These are phyloP conservation scores for Proliferodiscus dingleyae DNA, from an alignment of 2,329 filamentous ascomycete species.

Conservation along the genomic window DNA sequence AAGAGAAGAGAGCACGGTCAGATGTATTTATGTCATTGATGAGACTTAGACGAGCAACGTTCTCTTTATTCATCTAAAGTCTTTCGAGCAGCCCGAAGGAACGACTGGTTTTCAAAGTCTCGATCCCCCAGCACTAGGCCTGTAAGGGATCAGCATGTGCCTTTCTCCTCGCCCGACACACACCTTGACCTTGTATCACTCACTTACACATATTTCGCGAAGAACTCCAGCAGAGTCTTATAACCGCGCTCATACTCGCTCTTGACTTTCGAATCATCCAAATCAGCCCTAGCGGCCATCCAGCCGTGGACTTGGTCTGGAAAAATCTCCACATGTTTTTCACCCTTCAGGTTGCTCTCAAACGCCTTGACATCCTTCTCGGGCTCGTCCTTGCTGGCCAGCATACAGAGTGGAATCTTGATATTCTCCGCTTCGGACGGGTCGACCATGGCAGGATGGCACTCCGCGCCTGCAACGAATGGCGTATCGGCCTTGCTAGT, in stretches of 20 bases:
- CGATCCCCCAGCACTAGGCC: too few relatives aligned
- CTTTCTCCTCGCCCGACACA: too few relatives aligned
- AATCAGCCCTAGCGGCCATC: slow-evolving; percentile 50
- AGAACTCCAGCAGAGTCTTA: slow-evolving; percentile 39
- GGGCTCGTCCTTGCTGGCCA: slow-evolving; percentile 63
- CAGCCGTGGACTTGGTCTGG: slow-evolving; percentile 50
- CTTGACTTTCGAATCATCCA: slow-evolving; percentile 41
- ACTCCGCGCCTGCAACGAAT: slow-evolving; percentile 49
- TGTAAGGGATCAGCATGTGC: not conserved
- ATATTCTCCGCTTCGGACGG: slow-evolving; percentile 54
- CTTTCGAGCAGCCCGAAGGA: too few relatives aligned
- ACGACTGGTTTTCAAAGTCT: too few relatives aligned
- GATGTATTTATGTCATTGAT: not conserved
- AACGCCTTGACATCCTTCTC: slow-evolving; percentile 40
- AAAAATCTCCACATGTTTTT: slow-evolving; percentile 46
- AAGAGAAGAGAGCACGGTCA: not conserved
- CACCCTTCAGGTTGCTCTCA: slow-evolving; percentile 38
- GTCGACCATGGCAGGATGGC: slow-evolving; percentile 62
- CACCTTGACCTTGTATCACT: too few relatives aligned
- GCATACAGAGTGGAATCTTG: slow-evolving; percentile 55
- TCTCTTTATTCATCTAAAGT: too few relatives aligned
- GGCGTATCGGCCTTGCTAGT: slow-evolving; percentile 25
- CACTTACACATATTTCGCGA: slow-evolving; percentile 37
- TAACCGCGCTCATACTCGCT: slow-evolving; percentile 46
- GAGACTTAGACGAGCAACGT: too few relatives aligned